A percentile compares a stretch with the other conserved stretches of the same genome.
These are phyloP conservation scores for Malus asiatica DNA, from an alignment of 306 rosid species.

Conservation along the genomic window DNA sequence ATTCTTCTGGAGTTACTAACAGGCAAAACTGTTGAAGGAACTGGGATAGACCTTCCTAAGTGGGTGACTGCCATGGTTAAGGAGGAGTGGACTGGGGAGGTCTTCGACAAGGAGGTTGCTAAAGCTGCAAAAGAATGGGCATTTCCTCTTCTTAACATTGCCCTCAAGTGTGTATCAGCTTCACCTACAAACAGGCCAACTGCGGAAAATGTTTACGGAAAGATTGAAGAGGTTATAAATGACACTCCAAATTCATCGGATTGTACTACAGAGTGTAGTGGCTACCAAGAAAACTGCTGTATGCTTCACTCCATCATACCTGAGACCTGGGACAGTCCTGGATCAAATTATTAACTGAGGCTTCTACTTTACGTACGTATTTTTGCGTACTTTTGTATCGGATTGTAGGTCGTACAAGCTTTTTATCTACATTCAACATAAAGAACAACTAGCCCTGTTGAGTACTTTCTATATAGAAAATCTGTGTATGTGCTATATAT, in stretches of 20 bases:
- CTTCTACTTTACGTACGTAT: not conserved
- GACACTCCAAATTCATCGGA: slow-evolving; percentile 9
- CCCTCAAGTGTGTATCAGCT: slow-evolving; percentile 49
- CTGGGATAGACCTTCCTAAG: slow-evolving; percentile 56
- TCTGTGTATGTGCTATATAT: not conserved
- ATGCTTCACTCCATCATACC: slow-evolving; percentile 52
- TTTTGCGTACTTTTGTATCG: not conserved
- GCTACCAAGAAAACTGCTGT: slow-evolving; percentile 27
- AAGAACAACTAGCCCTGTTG: not conserved
- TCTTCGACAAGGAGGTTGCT: slow-evolving; percentile 55
- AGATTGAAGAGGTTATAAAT: slow-evolving; percentile 41
- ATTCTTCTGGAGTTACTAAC: slow-evolving; percentile 55
- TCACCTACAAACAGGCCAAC: slow-evolving; percentile 48
- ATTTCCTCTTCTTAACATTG: slow-evolving; percentile 34
- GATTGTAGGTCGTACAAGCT: slow-evolving; percentile 1
- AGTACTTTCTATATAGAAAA: not conserved
- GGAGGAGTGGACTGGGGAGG: slow-evolving; percentile 88
- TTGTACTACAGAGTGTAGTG: slow-evolving; percentile 15
- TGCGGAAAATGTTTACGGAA: slow-evolving; percentile 37
- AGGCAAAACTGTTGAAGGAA: slow-evolving; percentile 47
- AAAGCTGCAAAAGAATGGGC: slow-evolving; percentile 38
- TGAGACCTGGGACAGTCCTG: slow-evolving; percentile 67
- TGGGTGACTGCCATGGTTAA: slow-evolving; percentile 72
- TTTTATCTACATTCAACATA: not conserved
- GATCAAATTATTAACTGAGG: slow-evolving; percentile 46